Conservation (phyloP, 2,329 filamentous ascomycete genomes). For the Colletotrichum cereale region DNA sequence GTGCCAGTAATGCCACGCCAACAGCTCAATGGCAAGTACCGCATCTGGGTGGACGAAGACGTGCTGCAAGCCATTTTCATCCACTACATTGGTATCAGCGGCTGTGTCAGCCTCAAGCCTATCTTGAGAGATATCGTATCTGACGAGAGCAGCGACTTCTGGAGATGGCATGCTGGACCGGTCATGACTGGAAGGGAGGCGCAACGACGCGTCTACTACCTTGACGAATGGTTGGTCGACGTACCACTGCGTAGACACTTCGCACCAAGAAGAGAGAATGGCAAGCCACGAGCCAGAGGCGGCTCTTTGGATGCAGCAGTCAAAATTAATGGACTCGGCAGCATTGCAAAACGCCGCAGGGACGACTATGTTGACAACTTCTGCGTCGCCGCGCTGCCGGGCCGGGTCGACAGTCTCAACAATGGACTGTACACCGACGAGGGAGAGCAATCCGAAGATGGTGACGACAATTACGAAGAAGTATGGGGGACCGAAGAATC, state of each 20-base stretch:
- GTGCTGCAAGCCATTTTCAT: slow-evolving; percentile 64
- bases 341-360: neutral
- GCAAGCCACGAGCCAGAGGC: neutral
- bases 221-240: slow-evolving; percentile 43
- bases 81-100: slow-evolving; percentile 61
- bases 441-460: slow-evolving; percentile 21
- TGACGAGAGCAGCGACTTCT: slow-evolving; percentile 48
- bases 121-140: slow-evolving; percentile 49
- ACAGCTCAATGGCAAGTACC: slow-evolving; percentile 63
- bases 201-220: slow-evolving; percentile 51
- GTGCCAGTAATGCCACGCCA: slow-evolving; percentile 58
- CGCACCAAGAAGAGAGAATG: neutral
- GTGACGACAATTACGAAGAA: slow-evolving; percentile 34
- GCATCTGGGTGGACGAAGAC: slow-evolving; percentile 66
- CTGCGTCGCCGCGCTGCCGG: slow-evolving; percentile 4
- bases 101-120: slow-evolving; percentile 59
- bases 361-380: neutral
- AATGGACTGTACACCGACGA: slow-evolving; percentile 2
- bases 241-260: neutral
- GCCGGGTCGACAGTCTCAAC: neutral
- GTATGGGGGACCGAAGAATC: slow-evolving; percentile 16
- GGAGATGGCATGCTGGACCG: slow-evolving; percentile 20
- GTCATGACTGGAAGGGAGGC: slow-evolving; percentile 17
- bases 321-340: neutral
- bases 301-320: neutral